These are phyloP conservation scores for Aeschynomene evenia DNA, from an alignment of 306 rosid species.

Conservation along the genomic window DNA sequence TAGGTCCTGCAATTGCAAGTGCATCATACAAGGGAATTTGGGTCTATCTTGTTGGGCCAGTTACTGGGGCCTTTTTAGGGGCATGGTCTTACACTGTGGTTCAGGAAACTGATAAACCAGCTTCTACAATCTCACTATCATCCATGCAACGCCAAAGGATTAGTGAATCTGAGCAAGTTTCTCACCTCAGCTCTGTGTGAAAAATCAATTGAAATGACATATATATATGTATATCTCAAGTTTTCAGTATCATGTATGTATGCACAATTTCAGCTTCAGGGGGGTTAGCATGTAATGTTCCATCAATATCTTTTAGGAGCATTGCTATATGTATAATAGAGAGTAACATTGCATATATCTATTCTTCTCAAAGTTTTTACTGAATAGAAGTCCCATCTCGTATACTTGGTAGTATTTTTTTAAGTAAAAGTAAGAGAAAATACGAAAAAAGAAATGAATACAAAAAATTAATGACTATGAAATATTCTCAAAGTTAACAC, in stretches of 20 bases:
- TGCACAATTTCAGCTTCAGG: background rate
- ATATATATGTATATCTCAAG: background rate
- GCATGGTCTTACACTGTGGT: constrained; percentile 62
- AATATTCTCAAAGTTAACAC: background rate
- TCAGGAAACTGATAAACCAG: constrained; percentile 40
- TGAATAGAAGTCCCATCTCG: too few relatives aligned
- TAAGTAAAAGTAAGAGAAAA: too few relatives aligned
- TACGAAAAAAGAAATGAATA: too few relatives aligned
- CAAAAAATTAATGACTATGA: background rate
- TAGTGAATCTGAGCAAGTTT: constrained; percentile 24
- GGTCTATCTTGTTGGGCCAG: constrained; percentile 70
- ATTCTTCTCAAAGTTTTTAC: too few relatives aligned
- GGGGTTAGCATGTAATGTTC: background rate
- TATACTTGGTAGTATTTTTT: too few relatives aligned
- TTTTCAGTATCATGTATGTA: constrained; percentile 10
- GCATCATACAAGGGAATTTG: constrained; percentile 60
- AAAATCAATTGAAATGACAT: background rate
- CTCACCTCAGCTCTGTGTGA: constrained; percentile 29
- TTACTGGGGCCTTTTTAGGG: constrained; percentile 62
- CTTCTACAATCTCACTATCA: constrained; percentile 23
- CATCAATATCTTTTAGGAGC: constrained; percentile 4
- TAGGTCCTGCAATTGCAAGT: constrained; percentile 79
- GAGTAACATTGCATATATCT: too few relatives aligned
- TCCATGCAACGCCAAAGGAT: constrained; percentile 32
- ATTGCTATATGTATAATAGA: too few relatives aligned